Evolutionary conservation across 2,329 filamentous ascomycete genomes (phyloP), one percentile per base, ranked within the genome.

Genomic region (Stemphylium lycopersici): DNA sequence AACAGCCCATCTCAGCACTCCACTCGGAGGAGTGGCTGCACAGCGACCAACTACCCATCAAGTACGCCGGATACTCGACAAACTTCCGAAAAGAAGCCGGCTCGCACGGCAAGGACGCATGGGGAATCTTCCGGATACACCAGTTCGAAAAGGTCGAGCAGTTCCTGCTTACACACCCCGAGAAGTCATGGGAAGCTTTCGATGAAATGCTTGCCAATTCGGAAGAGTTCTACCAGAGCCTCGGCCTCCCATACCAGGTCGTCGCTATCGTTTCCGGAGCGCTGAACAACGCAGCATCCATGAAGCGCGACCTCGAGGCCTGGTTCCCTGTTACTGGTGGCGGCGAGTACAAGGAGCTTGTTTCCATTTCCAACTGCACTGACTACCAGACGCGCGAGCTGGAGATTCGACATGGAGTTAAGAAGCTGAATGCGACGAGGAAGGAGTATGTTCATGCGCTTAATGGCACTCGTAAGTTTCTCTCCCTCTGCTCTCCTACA

Each of bases 41-140:
- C 84, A 90, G 65, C 84, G 87, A 55, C 87, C 87, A 68, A 89
- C 84, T 99, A 20, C 95, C 95, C 12, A 91, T 97, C 77, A 96
- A 92, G 82, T 90, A 82, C 65, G 80, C 91, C 38, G 95, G 95
- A 6, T 97, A 93, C 81, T 93, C 88, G 66, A 96, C 93, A 26
- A 97, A 93, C 77, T 99, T 96, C 82, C 86, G 95, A 66, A 93
- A 96, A 78, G 95, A 99, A 76, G 95, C 95, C 36, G 95, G 95
- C 48, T 88, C 90, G 16, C 93, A 95, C 72, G 89, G 92, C 26
- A 90, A 91, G 73, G 92, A 99, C 75, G 93, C 93, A 1, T 99
- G 95, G 95, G 95, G 95, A 52, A 91, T 98, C 58, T 99, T 97
- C 84, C 89, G 95, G 62, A 93, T 98, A 24, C 95, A 99, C 76